A percentile compares a stretch with the other conserved stretches of the same genome.
phyloP scores from a whole-genome alignment of 192 early-diverging fungal genomes.

The Podila clonocystis region DNA sequence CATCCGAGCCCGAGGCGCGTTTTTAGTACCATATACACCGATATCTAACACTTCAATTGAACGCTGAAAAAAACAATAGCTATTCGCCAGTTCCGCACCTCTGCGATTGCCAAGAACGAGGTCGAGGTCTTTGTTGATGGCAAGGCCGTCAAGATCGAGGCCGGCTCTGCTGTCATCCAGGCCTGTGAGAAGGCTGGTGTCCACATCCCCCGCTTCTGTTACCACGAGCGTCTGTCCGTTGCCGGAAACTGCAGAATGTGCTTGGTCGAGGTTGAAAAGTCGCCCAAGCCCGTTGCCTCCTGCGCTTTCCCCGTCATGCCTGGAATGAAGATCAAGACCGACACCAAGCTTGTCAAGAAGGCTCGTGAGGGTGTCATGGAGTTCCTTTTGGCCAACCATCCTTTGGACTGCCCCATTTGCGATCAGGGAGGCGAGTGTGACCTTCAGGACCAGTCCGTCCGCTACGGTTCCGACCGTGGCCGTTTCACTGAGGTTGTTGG shows the following conservation, averaged over 20 bases:
- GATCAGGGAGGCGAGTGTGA: conserved; percentile 99
- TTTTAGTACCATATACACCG: too few relatives aligned
- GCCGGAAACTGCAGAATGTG: conserved; percentile 99
- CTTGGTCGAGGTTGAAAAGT: conserved; percentile 96
- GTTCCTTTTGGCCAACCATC: conserved; percentile 97
- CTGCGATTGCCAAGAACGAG: conserved; percentile 64
- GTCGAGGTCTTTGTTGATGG: conserved; percentile 93
- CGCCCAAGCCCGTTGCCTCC: conserved; percentile 96
- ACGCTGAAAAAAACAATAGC: background rate
- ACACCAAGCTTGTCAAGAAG: conserved; percentile 95
- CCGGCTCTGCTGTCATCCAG: conserved; percentile 96
- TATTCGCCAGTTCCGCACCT: conserved; percentile 55
- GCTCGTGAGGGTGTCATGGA: conserved; percentile 94
- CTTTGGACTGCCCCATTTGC: conserved; percentile 98
- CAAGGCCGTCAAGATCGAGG: conserved; percentile 88
- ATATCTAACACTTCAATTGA: too few relatives aligned
- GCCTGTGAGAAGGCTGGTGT: conserved; percentile 96
- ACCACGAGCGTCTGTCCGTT: conserved; percentile 84
- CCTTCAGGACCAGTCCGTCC: conserved; percentile 97
- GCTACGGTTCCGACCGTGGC: conserved; percentile 94
- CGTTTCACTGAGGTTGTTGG: conserved; percentile 84
- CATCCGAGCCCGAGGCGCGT: too few relatives aligned
- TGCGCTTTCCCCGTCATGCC: conserved; percentile 98
- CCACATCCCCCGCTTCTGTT: conserved; percentile 84
- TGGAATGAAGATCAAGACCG: conserved; percentile 97